These are phyloP conservation scores for Oenanthe sinensis DNA, from an alignment of 129 eudicot genomes.

Conservation along the genomic window DNA sequence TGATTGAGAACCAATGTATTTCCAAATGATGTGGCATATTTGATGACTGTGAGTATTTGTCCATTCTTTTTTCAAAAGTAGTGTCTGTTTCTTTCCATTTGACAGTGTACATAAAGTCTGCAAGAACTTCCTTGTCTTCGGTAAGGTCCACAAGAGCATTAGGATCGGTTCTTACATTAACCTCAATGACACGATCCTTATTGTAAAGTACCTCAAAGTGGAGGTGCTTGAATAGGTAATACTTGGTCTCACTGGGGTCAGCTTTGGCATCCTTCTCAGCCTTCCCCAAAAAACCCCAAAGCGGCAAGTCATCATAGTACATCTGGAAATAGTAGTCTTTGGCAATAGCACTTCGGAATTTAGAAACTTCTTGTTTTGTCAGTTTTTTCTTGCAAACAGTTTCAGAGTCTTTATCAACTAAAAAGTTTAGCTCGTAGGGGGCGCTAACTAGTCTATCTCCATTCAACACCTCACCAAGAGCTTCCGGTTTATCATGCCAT, in stretches of 20 bases:
- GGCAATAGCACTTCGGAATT: slow-evolving; percentile 14
- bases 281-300: slow-evolving; percentile 13
- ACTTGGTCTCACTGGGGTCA: slow-evolving; percentile 13
- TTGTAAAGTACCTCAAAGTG: slow-evolving; percentile 17
- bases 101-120: slow-evolving; percentile 18
- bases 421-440: slow-evolving; percentile 14
- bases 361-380: slow-evolving; percentile 15
- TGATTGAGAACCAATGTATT: slow-evolving; percentile 22
- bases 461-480: slow-evolving; percentile 18
- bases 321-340: slow-evolving; percentile 19
- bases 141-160: slow-evolving; percentile 17
- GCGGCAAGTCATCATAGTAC: slow-evolving; percentile 19
- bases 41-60: slow-evolving; percentile 16
- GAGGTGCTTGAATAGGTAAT: slow-evolving; percentile 14
- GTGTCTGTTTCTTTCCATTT: slow-evolving; percentile 17
- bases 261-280: slow-evolving; percentile 13
- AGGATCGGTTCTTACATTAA: slow-evolving; percentile 15
- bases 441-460: slow-evolving; percentile 17
- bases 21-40: slow-evolving; percentile 15
- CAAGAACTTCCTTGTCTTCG: slow-evolving; percentile 15
- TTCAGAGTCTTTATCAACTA: slow-evolving; percentile 14
- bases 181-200: slow-evolving; percentile 17
- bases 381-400: slow-evolving; percentile 14
- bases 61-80: slow-evolving; percentile 17
- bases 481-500: slow-evolving; percentile 11